A percentile compares a stretch with the other conserved stretches of the same genome.
phyloP scores from a whole-genome alignment of 2,329 filamentous ascomycete species.

The Allantophomopsis cytisporea region DNA sequence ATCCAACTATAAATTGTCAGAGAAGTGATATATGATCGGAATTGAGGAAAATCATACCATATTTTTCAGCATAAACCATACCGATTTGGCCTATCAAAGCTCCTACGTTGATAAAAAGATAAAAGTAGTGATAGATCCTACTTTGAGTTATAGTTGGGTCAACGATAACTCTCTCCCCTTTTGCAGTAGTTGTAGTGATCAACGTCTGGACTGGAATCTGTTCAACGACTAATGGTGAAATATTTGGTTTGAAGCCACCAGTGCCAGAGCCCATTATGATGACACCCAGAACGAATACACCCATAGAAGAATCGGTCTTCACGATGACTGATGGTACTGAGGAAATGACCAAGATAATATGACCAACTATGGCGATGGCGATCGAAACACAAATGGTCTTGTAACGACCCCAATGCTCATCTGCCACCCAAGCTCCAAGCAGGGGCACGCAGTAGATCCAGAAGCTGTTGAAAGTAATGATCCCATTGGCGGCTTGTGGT shows the following conservation, averaged over 20 bases:
- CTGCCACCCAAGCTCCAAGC: slow-evolving; percentile 41
- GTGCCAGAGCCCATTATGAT: slow-evolving; percentile 29
- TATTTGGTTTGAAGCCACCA: slow-evolving; percentile 28
- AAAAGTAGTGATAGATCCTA: slow-evolving; percentile 26
- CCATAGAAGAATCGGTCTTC: slow-evolving; percentile 26
- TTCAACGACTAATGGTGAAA: slow-evolving; percentile 19
- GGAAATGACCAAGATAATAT: slow-evolving; percentile 38
- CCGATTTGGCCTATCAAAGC: slow-evolving; percentile 23
- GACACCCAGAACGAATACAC: slow-evolving; percentile 36
- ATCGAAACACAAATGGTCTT: slow-evolving; percentile 36
- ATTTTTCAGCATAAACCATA: slow-evolving; percentile 37
- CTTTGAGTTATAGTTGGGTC: slow-evolving; percentile 19
- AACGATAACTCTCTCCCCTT: slow-evolving; percentile 18
- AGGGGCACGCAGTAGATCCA: slow-evolving; percentile 36
- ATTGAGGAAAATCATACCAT: slow-evolving; percentile 12
- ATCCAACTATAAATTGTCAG: slow-evolving; percentile 21
- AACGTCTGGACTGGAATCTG: slow-evolving; percentile 14
- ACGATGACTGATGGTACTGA: slow-evolving; percentile 31
- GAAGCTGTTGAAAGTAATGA: slow-evolving; percentile 33
- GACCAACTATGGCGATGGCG: slow-evolving; percentile 38
- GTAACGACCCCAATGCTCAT: slow-evolving; percentile 54
- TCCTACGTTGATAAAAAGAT: slow-evolving; percentile 39
- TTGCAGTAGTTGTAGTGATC: slow-evolving; percentile 11
- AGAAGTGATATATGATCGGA: too few relatives aligned
- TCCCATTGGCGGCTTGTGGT: slow-evolving; percentile 32